Conservation (phyloP, 2,329 filamentous ascomycete genomes). For the Alternaria arbusti region DNA sequence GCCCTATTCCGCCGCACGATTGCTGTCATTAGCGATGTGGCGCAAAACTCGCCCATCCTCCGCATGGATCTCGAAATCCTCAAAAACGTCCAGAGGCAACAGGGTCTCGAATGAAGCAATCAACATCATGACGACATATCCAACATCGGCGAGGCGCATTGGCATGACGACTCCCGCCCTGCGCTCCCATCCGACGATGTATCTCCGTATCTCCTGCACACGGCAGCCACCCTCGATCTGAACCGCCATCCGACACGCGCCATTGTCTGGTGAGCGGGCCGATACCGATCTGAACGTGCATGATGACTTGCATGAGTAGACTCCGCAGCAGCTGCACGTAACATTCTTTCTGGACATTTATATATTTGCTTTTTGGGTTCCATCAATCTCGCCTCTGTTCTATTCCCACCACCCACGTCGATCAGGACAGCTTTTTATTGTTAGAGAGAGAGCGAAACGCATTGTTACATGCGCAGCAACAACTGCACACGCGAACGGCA, state of each 20-base stretch:
- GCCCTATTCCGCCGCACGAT: constrained; percentile 65
- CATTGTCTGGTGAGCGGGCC: not conserved
- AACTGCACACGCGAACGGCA: constrained; percentile 1
- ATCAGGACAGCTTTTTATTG: not conserved
- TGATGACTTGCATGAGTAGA: constrained; percentile 13
- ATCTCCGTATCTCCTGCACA: not conserved
- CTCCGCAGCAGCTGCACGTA: constrained; percentile 2
- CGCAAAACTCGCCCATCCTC: constrained; percentile 77
- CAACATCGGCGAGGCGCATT: not conserved
- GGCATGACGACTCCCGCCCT: not conserved
- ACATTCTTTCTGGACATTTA: not conserved
- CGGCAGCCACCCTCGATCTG: not conserved
- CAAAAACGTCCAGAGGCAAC: constrained; percentile 45
- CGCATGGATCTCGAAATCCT: constrained; percentile 77
- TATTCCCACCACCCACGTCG: not conserved
- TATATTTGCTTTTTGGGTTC: constrained; percentile 1
- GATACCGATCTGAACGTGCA: constrained; percentile 10
- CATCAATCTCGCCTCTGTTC: not conserved
- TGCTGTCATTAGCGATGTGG: constrained; percentile 72
- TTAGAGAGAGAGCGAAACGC: not conserved
- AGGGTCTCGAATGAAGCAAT: constrained; percentile 20
- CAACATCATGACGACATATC: not conserved
- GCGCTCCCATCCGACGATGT: not conserved
- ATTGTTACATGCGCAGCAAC: not conserved
- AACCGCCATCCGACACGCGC: constrained; percentile 5